phyloP scores from a whole-genome alignment of 2,329 filamentous ascomycete genomes.

The Hymenoscyphus albidus region DNA sequence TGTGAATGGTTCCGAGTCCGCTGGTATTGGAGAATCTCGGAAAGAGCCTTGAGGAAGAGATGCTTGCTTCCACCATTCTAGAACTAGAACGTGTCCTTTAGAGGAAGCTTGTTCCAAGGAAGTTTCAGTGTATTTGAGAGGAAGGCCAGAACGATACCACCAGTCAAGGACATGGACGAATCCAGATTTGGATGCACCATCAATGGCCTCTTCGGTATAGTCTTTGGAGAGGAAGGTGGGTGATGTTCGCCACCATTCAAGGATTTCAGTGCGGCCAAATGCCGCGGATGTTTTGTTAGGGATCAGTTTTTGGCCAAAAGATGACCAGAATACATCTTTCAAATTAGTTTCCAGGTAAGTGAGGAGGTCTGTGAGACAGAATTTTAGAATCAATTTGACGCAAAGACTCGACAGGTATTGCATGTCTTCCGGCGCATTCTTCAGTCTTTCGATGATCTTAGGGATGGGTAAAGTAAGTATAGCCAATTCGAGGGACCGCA shows the following conservation, averaged over 20 bases:
- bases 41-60: conserved; percentile 53
- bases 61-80: conserved; percentile 89
- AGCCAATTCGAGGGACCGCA: conserved; percentile 79
- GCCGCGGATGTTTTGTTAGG: conserved; percentile 85
- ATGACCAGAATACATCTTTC: conserved; percentile 77
- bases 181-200: conserved; percentile 81
- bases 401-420: conserved; percentile 71
- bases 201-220: conserved; percentile 71
- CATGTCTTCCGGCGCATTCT: conserved; percentile 66
- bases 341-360: conserved; percentile 64
- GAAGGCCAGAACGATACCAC: conserved; percentile 81
- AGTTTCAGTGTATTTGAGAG: conserved; percentile 79
- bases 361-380: conserved; percentile 76
- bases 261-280: conserved; percentile 77
- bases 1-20: conserved; percentile 16
- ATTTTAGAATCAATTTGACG: conserved; percentile 87
- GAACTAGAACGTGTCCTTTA: conserved; percentile 76
- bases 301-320: conserved; percentile 75
- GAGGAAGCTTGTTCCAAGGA: conserved; percentile 85
- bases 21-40: conserved; percentile 22
- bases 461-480: conserved; percentile 69
- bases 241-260: conserved; percentile 88
- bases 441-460: conserved; percentile 71
- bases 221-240: conserved; percentile 80
- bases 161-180: conserved; percentile 84